Conservation (phyloP, 495 filamentous ascomycete species). For the Geoglossum glabrum region DNA sequence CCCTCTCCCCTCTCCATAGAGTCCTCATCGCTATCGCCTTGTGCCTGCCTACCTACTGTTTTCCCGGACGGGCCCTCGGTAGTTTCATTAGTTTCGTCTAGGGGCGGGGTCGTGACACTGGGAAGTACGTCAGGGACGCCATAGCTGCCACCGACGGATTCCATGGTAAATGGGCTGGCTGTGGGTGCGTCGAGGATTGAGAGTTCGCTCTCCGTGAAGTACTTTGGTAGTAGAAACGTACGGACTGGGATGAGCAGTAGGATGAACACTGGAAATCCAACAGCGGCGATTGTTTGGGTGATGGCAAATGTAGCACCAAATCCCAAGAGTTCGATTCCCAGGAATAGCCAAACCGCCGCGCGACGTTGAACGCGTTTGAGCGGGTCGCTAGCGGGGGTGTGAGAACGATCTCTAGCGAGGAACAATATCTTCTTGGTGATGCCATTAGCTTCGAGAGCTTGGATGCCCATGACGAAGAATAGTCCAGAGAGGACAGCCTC, state of each 20-base stretch:
- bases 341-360: conserved; percentile 49
- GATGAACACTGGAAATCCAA: conserved; percentile 84
- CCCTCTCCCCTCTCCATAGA: background rate
- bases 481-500: conserved; percentile 75
- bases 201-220: conserved; percentile 50
- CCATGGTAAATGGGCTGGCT: conserved; percentile 24
- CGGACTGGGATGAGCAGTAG: conserved; percentile 59
- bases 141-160: background rate
- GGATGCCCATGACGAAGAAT: conserved; percentile 87
- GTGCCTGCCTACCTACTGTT: background rate
- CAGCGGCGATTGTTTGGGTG: conserved; percentile 84
- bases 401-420: conserved; percentile 40
- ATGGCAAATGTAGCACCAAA: conserved; percentile 87
- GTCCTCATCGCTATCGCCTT: background rate
- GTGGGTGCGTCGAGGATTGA: conserved; percentile 55
- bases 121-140: background rate
- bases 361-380: conserved; percentile 40
- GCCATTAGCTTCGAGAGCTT: conserved; percentile 62
- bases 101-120: background rate
- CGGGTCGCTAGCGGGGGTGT: conserved; percentile 46
- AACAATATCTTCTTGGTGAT: conserved; percentile 69
- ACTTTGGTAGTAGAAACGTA: conserved; percentile 48
- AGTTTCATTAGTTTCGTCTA: background rate
- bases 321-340: conserved; percentile 44
- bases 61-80: background rate